Evolutionary conservation across 202 grass and related monocot species (phyloP).

Genomic region (Panicum virgatum): DNA sequence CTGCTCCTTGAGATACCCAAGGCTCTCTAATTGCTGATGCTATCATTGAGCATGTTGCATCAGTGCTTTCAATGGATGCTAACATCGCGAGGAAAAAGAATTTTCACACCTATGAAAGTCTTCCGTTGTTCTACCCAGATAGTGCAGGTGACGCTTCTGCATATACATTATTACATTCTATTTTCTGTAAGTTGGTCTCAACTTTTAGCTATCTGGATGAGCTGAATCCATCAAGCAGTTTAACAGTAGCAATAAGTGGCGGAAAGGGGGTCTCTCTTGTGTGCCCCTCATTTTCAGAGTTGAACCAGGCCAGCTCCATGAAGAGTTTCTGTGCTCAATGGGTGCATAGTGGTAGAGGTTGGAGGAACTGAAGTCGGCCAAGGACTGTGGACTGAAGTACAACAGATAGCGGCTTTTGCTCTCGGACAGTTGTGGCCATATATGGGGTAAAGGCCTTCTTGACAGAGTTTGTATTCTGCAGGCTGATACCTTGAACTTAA

Average conservation of each 20-base stretch:
- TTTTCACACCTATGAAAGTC: slow-evolving; percentile 63
- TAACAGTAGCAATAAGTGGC: slow-evolving; percentile 63
- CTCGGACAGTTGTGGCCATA: slow-evolving; percentile 63
- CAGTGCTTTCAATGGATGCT: slow-evolving; percentile 50
- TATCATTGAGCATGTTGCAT: slow-evolving; percentile 79
- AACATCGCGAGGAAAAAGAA: slow-evolving; percentile 62
- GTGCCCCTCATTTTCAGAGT: slow-evolving; percentile 57
- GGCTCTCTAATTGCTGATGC: slow-evolving; percentile 83
- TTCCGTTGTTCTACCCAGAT: slow-evolving; percentile 55
- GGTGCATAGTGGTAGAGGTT: slow-evolving; percentile 75
- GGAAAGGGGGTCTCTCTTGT: slow-evolving; percentile 69
- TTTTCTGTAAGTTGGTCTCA: slow-evolving; percentile 51
- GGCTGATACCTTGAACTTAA: slow-evolving; percentile 70
- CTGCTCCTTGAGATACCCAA: slow-evolving; percentile 71
- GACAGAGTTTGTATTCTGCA: slow-evolving; percentile 63
- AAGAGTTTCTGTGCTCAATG: slow-evolving; percentile 75
- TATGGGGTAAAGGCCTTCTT: slow-evolving; percentile 53
- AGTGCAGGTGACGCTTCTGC: slow-evolving; percentile 49
- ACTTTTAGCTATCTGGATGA: slow-evolving; percentile 46
- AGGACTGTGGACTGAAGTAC: slow-evolving; percentile 88
- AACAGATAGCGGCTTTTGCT: slow-evolving; percentile 65
- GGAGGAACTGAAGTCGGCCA: slow-evolving; percentile 79
- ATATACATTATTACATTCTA: slow-evolving; percentile 74
- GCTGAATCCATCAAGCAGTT: slow-evolving; percentile 50
- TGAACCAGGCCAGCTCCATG: slow-evolving; percentile 44